These are phyloP conservation scores for Sugiyamaella boreocaroliniensis DNA, from an alignment of 805 yeast species.

Conservation along the genomic window DNA sequence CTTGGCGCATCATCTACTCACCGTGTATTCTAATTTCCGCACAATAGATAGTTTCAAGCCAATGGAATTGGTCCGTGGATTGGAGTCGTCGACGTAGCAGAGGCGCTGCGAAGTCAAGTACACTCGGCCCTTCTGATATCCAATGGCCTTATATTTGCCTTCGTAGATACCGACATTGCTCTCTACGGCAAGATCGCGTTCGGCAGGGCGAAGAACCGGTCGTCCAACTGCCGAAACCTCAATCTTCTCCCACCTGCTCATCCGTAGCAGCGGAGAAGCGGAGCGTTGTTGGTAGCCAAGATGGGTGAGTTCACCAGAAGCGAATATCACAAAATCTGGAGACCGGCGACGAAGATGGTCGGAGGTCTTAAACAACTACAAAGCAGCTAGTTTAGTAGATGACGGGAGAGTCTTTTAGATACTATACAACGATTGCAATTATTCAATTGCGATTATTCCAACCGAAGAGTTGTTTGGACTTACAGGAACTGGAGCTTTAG, in stretches of 20 bases:
- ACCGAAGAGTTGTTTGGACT: too few relatives aligned
- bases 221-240: constrained; percentile 29
- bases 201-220: constrained; percentile 34
- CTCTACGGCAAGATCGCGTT: constrained; percentile 47
- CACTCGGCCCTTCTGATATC: constrained; percentile 67
- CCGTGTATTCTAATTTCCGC: constrained; percentile 19
- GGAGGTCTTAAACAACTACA: too few relatives aligned
- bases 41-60: constrained; percentile 42
- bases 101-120: constrained; percentile 71
- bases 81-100: constrained; percentile 57
- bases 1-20: constrained; percentile 30
- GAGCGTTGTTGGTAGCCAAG: too few relatives aligned
- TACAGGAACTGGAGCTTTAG: too few relatives aligned
- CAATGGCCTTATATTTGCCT: constrained; percentile 52
- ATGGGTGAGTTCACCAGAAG: background rate
- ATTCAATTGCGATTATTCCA: too few relatives aligned
- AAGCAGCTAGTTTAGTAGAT: too few relatives aligned
- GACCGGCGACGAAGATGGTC: too few relatives aligned
- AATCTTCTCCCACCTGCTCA: constrained; percentile 25
- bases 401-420: too few relatives aligned
- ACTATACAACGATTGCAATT: too few relatives aligned
- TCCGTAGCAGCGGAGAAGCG: background rate
- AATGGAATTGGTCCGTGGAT: constrained; percentile 40
- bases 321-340: background rate
- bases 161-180: constrained; percentile 69